A percentile compares a stretch with the other conserved stretches of the same genome.
Conservation (phyloP, 139 green algal species). For the Pleodorina starrii region DNA sequence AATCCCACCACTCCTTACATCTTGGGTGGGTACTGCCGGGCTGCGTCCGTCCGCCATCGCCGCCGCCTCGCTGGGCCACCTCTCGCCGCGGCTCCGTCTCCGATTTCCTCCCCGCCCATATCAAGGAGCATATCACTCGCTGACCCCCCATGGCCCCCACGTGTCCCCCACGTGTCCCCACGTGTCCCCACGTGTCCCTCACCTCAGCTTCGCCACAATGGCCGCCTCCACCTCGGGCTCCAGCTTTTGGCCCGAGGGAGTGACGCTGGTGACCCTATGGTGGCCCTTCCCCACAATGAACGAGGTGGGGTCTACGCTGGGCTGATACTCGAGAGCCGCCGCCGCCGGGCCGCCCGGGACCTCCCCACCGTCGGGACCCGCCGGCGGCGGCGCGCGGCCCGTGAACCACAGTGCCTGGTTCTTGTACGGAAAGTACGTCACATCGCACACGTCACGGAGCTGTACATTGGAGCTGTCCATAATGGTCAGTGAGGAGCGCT, state of each 20-base stretch:
- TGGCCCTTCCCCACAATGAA: conserved; percentile 31
- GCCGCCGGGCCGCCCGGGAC: background rate
- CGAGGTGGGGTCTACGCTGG: background rate
- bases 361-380: background rate
- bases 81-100: too few relatives aligned
- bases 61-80: too few relatives aligned
- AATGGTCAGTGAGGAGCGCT: background rate
- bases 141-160: too few relatives aligned
- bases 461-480: background rate
- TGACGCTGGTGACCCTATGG: background rate
- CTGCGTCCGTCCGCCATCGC: too few relatives aligned
- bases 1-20: too few relatives aligned
- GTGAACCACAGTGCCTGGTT: conserved; percentile 5
- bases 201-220: conserved; percentile 1
- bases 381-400: too few relatives aligned
- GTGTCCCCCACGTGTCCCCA: too few relatives aligned
- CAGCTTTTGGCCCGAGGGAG: background rate
- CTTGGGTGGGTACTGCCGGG: too few relatives aligned
- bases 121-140: too few relatives aligned
- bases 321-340: conserved; percentile 32
- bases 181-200: background rate
- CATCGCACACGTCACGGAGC: background rate
- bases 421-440: conserved; percentile 12
- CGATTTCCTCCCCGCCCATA: too few relatives aligned
- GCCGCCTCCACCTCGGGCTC: conserved; percentile 16